Evolutionary conservation across 1,284 basidiomycete species (phyloP).

Genomic region (Irpex sp.): DNA sequence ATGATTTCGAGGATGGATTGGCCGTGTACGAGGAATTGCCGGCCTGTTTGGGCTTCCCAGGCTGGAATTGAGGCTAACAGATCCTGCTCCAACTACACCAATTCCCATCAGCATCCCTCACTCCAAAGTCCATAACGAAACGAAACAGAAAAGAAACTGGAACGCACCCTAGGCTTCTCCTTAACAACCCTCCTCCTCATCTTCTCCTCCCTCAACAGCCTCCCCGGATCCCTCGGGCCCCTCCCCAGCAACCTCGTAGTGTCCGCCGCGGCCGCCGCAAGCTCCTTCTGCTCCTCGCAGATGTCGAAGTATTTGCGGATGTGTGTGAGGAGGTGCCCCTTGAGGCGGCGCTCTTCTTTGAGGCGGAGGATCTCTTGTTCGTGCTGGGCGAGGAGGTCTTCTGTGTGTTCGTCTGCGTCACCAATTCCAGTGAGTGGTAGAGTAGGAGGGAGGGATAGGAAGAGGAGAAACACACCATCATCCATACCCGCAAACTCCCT

Average conservation of each 20-base stretch:
- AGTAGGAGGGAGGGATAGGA: too few species aligned
- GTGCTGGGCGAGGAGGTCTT: constrained; percentile 84
- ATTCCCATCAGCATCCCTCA: too few species aligned
- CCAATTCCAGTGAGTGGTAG: too few species aligned
- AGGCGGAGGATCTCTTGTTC: constrained; percentile 84
- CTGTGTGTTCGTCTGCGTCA: constrained; percentile 78
- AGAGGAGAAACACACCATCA: constrained; percentile 55
- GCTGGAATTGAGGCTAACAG: constrained; percentile 74
- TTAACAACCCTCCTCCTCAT: constrained; percentile 94
- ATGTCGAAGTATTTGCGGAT: constrained; percentile 91
- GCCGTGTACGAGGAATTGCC: constrained; percentile 85
- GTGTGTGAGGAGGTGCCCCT: constrained; percentile 71
- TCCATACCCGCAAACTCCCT: constrained; percentile 76
- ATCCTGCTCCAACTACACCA: constrained; percentile 91
- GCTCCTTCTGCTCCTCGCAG: constrained; percentile 87
- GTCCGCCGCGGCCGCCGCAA: constrained; percentile 78
- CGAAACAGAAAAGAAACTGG: too few species aligned
- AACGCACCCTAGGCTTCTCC: constrained; percentile 88
- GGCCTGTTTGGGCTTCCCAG: constrained; percentile 83
- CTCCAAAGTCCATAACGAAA: too few species aligned
- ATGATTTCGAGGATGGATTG: constrained; percentile 73
- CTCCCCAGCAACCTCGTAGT: constrained; percentile 74
- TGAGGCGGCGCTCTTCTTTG: constrained; percentile 76
- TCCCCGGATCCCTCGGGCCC: constrained; percentile 75
- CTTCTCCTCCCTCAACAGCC: constrained; percentile 91